These are phyloP conservation scores for Calonectria honghensis DNA, from an alignment of 2,329 filamentous ascomycete species.

Conservation along the genomic window DNA sequence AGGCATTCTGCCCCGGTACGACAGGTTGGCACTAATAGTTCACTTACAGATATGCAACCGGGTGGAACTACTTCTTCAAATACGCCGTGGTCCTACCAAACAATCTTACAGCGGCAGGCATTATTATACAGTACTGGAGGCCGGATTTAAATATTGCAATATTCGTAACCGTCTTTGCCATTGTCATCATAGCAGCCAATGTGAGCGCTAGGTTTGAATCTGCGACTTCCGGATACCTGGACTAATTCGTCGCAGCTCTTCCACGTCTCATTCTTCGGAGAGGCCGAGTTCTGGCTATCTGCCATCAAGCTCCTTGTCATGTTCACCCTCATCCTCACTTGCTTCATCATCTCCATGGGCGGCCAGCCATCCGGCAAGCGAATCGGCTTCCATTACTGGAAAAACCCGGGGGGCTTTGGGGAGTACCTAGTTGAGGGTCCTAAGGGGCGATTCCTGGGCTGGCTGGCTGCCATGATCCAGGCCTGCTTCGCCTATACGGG, in stretches of 20 bases:
- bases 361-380: constrained; percentile 78
- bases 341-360: constrained; percentile 77
- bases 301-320: constrained; percentile 82
- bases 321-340: constrained; percentile 78
- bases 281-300: constrained; percentile 77
- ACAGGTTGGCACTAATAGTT: constrained; percentile 68
- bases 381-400: constrained; percentile 81
- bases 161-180: constrained; percentile 83
- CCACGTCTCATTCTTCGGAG: constrained; percentile 80
- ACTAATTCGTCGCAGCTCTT: constrained; percentile 65
- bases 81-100: constrained; percentile 92
- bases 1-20: constrained; percentile 73
- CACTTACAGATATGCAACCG: constrained; percentile 3
- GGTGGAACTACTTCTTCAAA: constrained; percentile 78
- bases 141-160: constrained; percentile 84
- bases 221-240: not conserved
- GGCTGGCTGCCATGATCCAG: constrained; percentile 84
- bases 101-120: constrained; percentile 84
- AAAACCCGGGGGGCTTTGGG: constrained; percentile 68
- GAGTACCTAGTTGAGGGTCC: constrained; percentile 52
- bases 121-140: constrained; percentile 87
- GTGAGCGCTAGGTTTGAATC: not conserved
- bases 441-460: constrained; percentile 73
- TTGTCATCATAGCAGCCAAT: constrained; percentile 78
- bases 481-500: constrained; percentile 87